Evolutionary conservation across 371 early-diverging fungal genomes (phyloP).

Genomic region (Umbelopsis sp.): DNA sequence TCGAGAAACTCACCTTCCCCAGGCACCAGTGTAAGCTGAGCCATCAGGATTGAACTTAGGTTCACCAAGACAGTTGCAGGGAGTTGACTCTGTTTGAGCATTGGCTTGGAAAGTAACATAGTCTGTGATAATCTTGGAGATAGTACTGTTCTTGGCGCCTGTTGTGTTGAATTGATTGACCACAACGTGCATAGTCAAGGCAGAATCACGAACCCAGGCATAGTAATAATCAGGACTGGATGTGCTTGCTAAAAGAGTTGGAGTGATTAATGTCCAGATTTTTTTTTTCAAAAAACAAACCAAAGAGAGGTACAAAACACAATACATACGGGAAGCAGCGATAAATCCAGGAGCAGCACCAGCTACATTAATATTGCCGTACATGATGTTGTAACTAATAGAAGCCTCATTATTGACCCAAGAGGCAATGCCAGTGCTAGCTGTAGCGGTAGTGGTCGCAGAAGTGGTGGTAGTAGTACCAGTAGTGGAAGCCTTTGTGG

Average conservation of each 20-base stretch:
- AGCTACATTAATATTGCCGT: constrained; percentile 1
- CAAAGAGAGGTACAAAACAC: neutral
- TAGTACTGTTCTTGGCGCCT: constrained; percentile 20
- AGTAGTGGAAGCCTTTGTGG: neutral
- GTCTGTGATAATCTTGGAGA: constrained; percentile 33
- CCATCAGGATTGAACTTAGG: constrained; percentile 78
- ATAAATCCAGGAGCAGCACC: constrained; percentile 19
- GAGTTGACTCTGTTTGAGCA: constrained; percentile 29
- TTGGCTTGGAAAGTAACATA: constrained; percentile 42
- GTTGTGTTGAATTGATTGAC: constrained; percentile 27
- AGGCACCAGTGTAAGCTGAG: constrained; percentile 48
- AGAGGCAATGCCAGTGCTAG: constrained; percentile 32
- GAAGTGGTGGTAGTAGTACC: constrained; percentile 12
- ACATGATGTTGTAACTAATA: constrained; percentile 16
- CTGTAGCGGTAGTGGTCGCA: constrained; percentile 24
- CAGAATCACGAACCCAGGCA: constrained; percentile 78
- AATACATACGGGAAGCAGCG: constrained; percentile 14
- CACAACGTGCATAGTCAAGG: constrained; percentile 59
- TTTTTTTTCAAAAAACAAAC: neutral
- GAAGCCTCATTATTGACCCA: constrained; percentile 22
- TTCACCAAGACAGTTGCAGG: constrained; percentile 66
- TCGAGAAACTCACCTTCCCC: constrained; percentile 53
- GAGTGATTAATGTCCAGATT: neutral
- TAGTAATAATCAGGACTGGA: constrained; percentile 76
- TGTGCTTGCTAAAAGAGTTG: constrained; percentile 13